Evolutionary conservation across 2,329 filamentous ascomycete genomes (phyloP), one percentile per base, ranked within the genome.

Genomic region (Fusarium zealandicum): DNA sequence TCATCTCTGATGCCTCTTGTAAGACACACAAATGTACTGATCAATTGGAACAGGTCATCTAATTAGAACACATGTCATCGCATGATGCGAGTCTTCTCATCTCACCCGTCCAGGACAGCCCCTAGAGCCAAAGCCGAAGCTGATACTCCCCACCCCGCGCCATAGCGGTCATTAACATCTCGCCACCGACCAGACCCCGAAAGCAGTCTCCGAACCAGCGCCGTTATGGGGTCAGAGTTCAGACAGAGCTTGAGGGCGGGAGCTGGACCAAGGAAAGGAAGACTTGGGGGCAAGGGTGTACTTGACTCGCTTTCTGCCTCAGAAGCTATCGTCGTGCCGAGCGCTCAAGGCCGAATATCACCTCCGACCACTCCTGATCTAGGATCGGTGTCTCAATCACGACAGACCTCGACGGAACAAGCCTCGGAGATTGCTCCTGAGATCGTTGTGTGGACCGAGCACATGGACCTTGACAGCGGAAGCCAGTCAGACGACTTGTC

Each of bases 371-470:
- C 65, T 33, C 65, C 63, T 46, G 62, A 66, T 40, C 42, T 59
- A 22, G 54, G 59, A 33, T 65, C 57, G 11, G 62, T 62, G 25
- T 59, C 58, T 59, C 70, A 64, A 59, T 70, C 70, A 54, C 74
- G 69, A 51, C 72, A 68, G 59, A 67, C 66, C 41, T 73, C 63
- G 47, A 71, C 71, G 17, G 70, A 74, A 38, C 57, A 66, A 17
- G 63, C 67, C 6, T 70, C 69, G 39, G 73, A 77, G 31, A 72
- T 74, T 28, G 74, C 72, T 4, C 70, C 73, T 4, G 77, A 78
- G 54, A 80, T 80, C 20, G 65, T 79, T 5, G 78, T 79, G 14
- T 78, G 76, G 72, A 78, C 76, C 25, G 76, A 73, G 48, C 69
- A 73, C 12, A 76, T 78, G 70, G 72, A 73, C 17, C 30, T 70